Evolutionary conservation across 257 asterid species (phyloP).

Genomic region (Haberlea rhodopensis): DNA sequence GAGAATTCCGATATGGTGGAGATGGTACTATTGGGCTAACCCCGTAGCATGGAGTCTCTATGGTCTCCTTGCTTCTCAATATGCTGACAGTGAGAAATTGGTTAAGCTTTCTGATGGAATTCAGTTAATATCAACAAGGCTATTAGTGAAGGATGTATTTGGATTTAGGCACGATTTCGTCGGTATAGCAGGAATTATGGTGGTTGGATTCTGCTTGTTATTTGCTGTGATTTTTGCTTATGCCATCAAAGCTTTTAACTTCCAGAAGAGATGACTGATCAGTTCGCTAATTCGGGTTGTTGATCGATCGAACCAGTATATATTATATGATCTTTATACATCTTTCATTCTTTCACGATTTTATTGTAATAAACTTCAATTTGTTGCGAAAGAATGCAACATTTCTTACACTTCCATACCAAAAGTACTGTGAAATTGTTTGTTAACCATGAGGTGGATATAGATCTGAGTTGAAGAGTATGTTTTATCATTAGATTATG

Average conservation of each 20-base stretch:
- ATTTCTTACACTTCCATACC: background rate
- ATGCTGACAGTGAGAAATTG: slow-evolving; percentile 48
- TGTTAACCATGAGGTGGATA: background rate
- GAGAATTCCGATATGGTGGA: slow-evolving; percentile 95
- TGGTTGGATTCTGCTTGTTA: slow-evolving; percentile 64
- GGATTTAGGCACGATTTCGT: slow-evolving; percentile 77
- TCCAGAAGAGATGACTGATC: slow-evolving; percentile 68
- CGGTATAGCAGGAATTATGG: slow-evolving; percentile 68
- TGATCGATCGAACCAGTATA: background rate
- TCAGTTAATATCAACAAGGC: slow-evolving; percentile 38
- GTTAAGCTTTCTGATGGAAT: slow-evolving; percentile 68
- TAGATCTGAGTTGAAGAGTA: background rate
- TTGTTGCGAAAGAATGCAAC: background rate
- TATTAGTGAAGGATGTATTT: slow-evolving; percentile 53
- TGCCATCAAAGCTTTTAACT: slow-evolving; percentile 79
- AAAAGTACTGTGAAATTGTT: background rate
- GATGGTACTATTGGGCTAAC: slow-evolving; percentile 98
- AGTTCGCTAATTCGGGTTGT: background rate
- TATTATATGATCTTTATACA: slow-evolving; percentile 4
- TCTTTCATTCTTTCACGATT: slow-evolving; percentile 2
- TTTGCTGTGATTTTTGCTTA: slow-evolving; percentile 78
- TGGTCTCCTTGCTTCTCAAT: slow-evolving; percentile 86
- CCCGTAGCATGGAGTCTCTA: slow-evolving; percentile 94
- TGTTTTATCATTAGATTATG: background rate
- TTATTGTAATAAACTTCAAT: background rate